Conservation (phyloP, 768 basidiomycete genomes). For the Boletus sensibilis region DNA sequence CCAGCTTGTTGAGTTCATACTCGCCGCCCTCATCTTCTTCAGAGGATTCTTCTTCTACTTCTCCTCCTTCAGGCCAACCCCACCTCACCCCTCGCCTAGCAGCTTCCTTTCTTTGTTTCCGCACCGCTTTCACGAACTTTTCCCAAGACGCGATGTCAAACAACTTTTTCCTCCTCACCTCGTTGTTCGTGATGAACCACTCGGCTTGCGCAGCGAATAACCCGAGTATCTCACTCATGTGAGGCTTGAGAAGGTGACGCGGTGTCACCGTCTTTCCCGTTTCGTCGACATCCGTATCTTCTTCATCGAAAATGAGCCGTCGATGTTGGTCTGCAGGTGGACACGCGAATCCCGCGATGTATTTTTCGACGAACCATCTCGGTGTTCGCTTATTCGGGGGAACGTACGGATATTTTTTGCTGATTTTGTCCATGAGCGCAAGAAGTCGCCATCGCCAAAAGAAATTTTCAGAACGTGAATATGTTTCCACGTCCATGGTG, state of each 20-base stretch:
- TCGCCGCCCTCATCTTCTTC: slow-evolving; percentile 8
- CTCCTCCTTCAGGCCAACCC: slow-evolving; percentile 22
- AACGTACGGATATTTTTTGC: slow-evolving; percentile 34
- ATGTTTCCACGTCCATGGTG: slow-evolving; percentile 47
- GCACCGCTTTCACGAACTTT: slow-evolving; percentile 39
- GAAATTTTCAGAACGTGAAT: slow-evolving; percentile 45
- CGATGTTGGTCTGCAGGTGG: slow-evolving; percentile 26
- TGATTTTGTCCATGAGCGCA: slow-evolving; percentile 46
- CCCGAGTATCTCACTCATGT: slow-evolving; percentile 49
- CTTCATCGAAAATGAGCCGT: slow-evolving; percentile 38
- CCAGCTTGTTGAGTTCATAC: slow-evolving; percentile 6
- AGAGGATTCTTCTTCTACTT: slow-evolving; percentile 2
- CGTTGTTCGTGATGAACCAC: slow-evolving; percentile 57
- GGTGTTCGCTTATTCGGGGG: slow-evolving; percentile 42
- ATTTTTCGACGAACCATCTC: slow-evolving; percentile 48
- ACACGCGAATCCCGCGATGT: slow-evolving; percentile 33
- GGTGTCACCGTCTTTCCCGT: slow-evolving; percentile 30
- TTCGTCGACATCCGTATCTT: slow-evolving; percentile 32
- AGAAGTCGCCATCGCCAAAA: slow-evolving; percentile 51
- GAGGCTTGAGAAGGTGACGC: slow-evolving; percentile 47
- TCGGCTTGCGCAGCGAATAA: slow-evolving; percentile 54
- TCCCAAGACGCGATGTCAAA: slow-evolving; percentile 50
- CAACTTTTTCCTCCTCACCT: slow-evolving; percentile 25
- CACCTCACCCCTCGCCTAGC: slow-evolving; percentile 19
- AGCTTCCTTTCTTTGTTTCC: slow-evolving; percentile 35